phyloP scores from a whole-genome alignment of 345 rosid genomes.

The Psidium friedrichsthalianum region DNA sequence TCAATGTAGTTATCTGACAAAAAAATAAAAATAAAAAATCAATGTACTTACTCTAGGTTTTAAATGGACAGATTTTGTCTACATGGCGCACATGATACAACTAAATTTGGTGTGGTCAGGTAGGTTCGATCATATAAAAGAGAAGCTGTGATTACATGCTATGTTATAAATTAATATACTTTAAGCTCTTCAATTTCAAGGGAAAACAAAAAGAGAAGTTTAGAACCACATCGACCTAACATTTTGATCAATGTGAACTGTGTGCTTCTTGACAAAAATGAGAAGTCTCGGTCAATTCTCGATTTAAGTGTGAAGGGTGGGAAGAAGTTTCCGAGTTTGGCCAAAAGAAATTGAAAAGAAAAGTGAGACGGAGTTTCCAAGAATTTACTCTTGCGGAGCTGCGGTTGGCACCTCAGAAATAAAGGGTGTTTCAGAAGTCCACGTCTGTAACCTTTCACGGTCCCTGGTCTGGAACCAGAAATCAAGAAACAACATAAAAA shows the following conservation, averaged over 20 bases:
- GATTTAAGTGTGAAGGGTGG: not conserved
- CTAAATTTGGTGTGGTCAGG: too few relatives aligned
- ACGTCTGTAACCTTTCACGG: not conserved
- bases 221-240: not conserved
- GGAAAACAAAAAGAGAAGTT: not conserved
- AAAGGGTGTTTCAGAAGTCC: not conserved
- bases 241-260: not conserved
- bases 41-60: not conserved
- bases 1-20: too few relatives aligned
- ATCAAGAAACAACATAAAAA: not conserved
- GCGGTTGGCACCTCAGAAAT: too few relatives aligned
- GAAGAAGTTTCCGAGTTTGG: too few relatives aligned
- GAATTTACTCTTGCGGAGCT: not conserved
- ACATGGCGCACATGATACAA: not conserved
- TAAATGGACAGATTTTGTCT: not conserved
- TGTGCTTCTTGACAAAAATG: not conserved
- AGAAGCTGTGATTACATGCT: too few relatives aligned
- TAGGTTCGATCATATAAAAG: not conserved
- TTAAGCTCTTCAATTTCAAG: not conserved
- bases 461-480: not conserved
- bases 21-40: too few relatives aligned
- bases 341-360: not conserved
- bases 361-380: not conserved
- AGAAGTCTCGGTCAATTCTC: not conserved
- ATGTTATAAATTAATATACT: too few relatives aligned